Evolutionary conservation across 768 basidiomycete species (phyloP), one percentile per base, ranked within the genome.

Genomic region (Coprinopsis marcescibilis): DNA sequence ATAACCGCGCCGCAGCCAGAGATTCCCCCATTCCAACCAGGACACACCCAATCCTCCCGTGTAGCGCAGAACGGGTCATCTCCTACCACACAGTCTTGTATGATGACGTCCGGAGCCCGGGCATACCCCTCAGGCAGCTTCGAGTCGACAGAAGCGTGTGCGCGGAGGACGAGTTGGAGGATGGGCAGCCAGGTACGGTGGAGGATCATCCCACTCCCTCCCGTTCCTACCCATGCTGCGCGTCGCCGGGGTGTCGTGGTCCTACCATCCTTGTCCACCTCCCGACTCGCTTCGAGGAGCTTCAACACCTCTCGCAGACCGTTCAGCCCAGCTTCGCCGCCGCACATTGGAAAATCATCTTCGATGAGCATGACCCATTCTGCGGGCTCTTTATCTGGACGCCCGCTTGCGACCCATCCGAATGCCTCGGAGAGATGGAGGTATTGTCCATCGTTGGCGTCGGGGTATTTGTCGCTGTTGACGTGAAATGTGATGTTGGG

Each of bases 281-380:
- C 38, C 24, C 52, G 43, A 39, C 61, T 56, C 5, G 47, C 49
- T 36, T 65, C 55, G 35, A 71, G 52, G 23, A 58, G 54, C 13
- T 53, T 55, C 63, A 70, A 64, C 35, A 65, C 65, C 26, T 49
- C 55, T 4, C 55, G 50, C 2, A 72, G 33, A 0, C 62, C 66
- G 6, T 58, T 40, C 61, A 62, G 65, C 19, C 68, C 67, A n/a
- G 39, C 41, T 53, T 64, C 61, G 4, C 61, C 60, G 13, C 60
- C 65, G 24, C 69, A 72, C 15, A 72, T 35, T 0, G 71, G 70
- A 39, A 72, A 72, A 50, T 73, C 70, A 51, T 73, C 70, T 44
- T 71, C 71, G 23, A 68, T 57, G 11, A 72, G 56, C 65, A 71
- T 72, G 3, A 72, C 51, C 69, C 69, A 72, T 46, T 72, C 68